Evolutionary conservation across 31 red algal species (phyloP).

Genomic region (Odonthalia washingtoniensis): DNA sequence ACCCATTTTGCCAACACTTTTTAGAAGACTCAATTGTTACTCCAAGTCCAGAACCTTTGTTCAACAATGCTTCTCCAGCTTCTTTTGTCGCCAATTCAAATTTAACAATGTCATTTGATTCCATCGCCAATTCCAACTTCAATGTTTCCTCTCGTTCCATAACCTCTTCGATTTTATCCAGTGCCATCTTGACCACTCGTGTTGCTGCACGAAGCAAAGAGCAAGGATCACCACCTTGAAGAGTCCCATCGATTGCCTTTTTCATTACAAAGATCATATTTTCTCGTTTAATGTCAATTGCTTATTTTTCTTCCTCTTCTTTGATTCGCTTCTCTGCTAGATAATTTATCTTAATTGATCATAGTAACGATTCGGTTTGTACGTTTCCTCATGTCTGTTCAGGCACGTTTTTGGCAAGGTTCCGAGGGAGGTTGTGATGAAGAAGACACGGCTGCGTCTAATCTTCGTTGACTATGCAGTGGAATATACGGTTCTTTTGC

Average conservation of each 20-base stretch:
- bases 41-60: constrained; percentile 55
- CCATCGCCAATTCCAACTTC: constrained; percentile 39
- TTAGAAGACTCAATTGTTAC: constrained; percentile 60
- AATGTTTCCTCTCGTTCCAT: constrained; percentile 40
- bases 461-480: too few species aligned
- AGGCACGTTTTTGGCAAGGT: too few species aligned
- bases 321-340: too few species aligned
- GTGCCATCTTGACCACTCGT: constrained; percentile 52
- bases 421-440: too few species aligned
- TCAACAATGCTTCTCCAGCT: constrained; percentile 44
- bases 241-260: constrained; percentile 72
- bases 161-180: constrained; percentile 65
- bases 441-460: too few species aligned
- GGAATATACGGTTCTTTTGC: too few species aligned
- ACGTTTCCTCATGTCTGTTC: too few species aligned
- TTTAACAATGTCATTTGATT: constrained; percentile 48
- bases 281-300: too few species aligned
- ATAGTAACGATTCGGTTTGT: too few species aligned
- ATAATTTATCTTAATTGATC: too few species aligned
- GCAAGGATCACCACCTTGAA: constrained; percentile 77
- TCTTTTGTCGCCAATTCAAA: constrained; percentile 39
- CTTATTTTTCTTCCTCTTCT: too few species aligned
- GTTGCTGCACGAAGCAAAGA: constrained; percentile 65
- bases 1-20: constrained; percentile 70
- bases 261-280: too few species aligned